A percentile compares a stretch with the other conserved stretches of the same genome.
Conservation (phyloP, 2,329 filamentous ascomycete genomes). For the Penicillium sp. region DNA sequence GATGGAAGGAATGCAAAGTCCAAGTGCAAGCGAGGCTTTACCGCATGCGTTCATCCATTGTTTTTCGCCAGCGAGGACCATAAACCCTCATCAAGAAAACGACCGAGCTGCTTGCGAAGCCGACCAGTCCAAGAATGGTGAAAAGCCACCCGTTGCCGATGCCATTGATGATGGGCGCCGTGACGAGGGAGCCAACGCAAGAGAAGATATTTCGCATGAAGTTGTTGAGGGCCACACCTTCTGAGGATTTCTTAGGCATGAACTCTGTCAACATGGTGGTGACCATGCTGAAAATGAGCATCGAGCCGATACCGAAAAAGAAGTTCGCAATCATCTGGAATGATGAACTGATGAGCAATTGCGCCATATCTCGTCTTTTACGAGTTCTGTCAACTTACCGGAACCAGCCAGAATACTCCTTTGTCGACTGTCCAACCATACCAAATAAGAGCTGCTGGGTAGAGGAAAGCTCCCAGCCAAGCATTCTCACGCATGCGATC, state of each 20-base stretch:
- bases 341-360: slow-evolving; percentile 3
- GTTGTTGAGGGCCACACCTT: slow-evolving; percentile 79
- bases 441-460: slow-evolving; percentile 70
- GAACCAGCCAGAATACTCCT: slow-evolving; percentile 65
- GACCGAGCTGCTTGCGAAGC: slow-evolving; percentile 61
- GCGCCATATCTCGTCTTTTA: neutral
- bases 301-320: slow-evolving; percentile 74
- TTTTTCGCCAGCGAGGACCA: slow-evolving; percentile 64
- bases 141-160: slow-evolving; percentile 79
- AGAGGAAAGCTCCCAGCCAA: slow-evolving; percentile 72
- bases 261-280: slow-evolving; percentile 88
- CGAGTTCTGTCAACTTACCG: slow-evolving; percentile 40
- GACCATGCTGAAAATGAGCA: slow-evolving; percentile 74
- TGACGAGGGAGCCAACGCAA: slow-evolving; percentile 70
- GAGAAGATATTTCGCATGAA: slow-evolving; percentile 78
- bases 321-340: slow-evolving; percentile 64
- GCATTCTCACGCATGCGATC: slow-evolving; percentile 83
- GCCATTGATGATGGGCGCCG: slow-evolving; percentile 69
- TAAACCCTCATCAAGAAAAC: slow-evolving; percentile 66
- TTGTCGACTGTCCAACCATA: slow-evolving; percentile 75
- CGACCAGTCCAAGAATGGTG: slow-evolving; percentile 62
- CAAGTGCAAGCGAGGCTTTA: slow-evolving; percentile 16
- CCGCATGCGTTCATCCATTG: slow-evolving; percentile 57
- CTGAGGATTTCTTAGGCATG: slow-evolving; percentile 70
- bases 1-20: slow-evolving; percentile 4